Percentiles rank a stretch among this genome's conserved stretches.
Evolutionary conservation across 2,329 filamentous ascomycete species (phyloP).

Genomic region (Aureobasidium uvarum): DNA sequence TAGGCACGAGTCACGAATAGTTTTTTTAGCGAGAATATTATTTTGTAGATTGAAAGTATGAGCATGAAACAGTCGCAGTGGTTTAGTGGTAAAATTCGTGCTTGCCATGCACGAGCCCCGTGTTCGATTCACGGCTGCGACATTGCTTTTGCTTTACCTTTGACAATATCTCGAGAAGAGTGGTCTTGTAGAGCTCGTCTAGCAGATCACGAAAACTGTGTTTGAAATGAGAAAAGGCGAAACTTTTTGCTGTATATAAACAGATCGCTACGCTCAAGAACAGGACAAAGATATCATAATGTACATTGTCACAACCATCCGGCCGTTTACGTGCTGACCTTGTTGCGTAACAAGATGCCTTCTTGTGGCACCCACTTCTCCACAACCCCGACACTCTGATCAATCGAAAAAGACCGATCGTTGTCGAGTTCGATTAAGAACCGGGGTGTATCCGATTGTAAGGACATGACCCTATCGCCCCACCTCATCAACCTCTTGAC

Average conservation of each 20-base stretch:
- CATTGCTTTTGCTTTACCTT: slow-evolving; percentile 1
- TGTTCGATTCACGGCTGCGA: slow-evolving; percentile 27
- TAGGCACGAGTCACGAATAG: no score
- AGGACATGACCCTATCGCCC: slow-evolving; percentile 38
- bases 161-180: no score
- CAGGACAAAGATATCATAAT: not conserved
- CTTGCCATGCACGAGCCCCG: slow-evolving; percentile 27
- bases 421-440: slow-evolving; percentile 34
- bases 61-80: slow-evolving; percentile 24
- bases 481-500: slow-evolving; percentile 39
- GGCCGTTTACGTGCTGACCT: slow-evolving; percentile 29
- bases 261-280: not conserved
- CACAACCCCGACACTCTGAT: slow-evolving; percentile 35
- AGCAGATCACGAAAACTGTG: not conserved
- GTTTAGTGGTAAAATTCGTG: slow-evolving; percentile 27
- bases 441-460: slow-evolving; percentile 35
- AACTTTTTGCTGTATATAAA: not conserved
- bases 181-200: not conserved
- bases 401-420: slow-evolving; percentile 22
- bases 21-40: no score
- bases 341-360: slow-evolving; percentile 34
- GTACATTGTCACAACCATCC: not conserved
- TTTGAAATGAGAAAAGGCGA: not conserved
- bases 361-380: slow-evolving; percentile 37
- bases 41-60: no score